Evolutionary conservation across 129 eudicot species (phyloP).

Genomic region (Rutidosis leptorrhynchoides): DNA sequence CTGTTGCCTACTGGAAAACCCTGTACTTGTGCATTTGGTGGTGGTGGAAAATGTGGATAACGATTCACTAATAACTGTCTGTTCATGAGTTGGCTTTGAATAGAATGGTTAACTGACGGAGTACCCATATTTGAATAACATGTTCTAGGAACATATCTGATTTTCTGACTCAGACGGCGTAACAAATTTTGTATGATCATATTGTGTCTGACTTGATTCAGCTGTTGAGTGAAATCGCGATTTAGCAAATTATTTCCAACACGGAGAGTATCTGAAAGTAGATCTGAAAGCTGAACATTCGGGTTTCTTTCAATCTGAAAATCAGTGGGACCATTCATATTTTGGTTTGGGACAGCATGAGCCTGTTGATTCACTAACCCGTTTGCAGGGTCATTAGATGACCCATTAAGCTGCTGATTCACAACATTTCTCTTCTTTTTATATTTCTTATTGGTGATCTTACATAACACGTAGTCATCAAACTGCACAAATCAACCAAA

Average conservation of each 20-base stretch:
- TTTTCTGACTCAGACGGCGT: background rate
- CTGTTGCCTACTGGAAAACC: background rate
- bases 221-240: too few relatives aligned
- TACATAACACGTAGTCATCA: conserved; percentile 19
- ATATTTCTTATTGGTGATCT: background rate
- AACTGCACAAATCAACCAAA: conserved; percentile 12
- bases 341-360: background rate
- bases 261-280: too few relatives aligned
- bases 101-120: background rate
- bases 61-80: background rate
- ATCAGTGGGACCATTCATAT: too few relatives aligned
- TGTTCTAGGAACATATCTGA: background rate
- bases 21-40: background rate
- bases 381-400: background rate
- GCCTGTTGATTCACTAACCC: background rate
- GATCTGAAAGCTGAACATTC: too few relatives aligned
- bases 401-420: background rate
- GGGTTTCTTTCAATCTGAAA: too few relatives aligned
- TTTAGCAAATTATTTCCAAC: too few relatives aligned
- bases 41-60: background rate
- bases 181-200: background rate
- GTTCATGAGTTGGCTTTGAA: background rate
- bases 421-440: background rate
- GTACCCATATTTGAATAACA: background rate
- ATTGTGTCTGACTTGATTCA: background rate